phyloP scores from a whole-genome alignment of 2,329 filamentous ascomycete species.

The Alternaria novae-zelandiae region DNA sequence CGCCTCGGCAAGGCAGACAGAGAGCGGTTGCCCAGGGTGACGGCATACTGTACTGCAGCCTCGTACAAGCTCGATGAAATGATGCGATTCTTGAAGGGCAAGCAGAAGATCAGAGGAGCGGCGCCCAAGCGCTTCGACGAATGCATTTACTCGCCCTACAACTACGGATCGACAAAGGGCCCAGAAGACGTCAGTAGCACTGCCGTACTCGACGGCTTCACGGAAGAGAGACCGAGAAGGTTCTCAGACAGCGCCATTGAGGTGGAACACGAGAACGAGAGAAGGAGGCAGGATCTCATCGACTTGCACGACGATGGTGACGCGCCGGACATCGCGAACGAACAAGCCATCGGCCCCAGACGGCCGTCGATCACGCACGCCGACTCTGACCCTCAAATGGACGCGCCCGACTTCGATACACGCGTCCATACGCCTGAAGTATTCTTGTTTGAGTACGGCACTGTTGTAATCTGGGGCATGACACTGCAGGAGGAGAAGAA shows the following conservation, averaged over 20 bases:
- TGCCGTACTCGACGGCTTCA: conserved; percentile 35
- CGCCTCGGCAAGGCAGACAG: conserved; percentile 92
- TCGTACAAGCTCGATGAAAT: conserved; percentile 89
- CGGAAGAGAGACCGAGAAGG: conserved; percentile 62
- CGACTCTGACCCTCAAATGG: conserved; percentile 41
- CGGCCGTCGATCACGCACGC: conserved; percentile 37
- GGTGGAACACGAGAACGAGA: conserved; percentile 64
- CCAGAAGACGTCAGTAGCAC: conserved; percentile 45
- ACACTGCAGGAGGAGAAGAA: conserved; percentile 84
- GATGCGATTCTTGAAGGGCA: conserved; percentile 88
- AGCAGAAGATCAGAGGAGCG: conserved; percentile 76
- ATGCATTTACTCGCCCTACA: conserved; percentile 95
- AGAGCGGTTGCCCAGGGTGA: conserved; percentile 84
- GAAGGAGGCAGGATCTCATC: conserved; percentile 67
- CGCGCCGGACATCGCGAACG: conserved; percentile 31
- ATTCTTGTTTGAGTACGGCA: conserved; percentile 96
- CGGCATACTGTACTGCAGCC: conserved; percentile 94
- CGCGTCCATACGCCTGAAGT: conserved; percentile 90
- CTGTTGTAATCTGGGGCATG: conserved; percentile 99
- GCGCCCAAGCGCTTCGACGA: conserved; percentile 95
- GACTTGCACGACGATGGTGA: conserved; percentile 60
- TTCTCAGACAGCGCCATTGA: conserved; percentile 77
- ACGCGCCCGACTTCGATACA: conserved; percentile 78
- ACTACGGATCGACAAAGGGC: conserved; percentile 64
- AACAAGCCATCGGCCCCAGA: conserved; percentile 30